Evolutionary conservation across 176 grass and related monocot genomes (phyloP), one percentile per base, ranked within the genome.

Genomic region (Phoenix dactylifera): DNA sequence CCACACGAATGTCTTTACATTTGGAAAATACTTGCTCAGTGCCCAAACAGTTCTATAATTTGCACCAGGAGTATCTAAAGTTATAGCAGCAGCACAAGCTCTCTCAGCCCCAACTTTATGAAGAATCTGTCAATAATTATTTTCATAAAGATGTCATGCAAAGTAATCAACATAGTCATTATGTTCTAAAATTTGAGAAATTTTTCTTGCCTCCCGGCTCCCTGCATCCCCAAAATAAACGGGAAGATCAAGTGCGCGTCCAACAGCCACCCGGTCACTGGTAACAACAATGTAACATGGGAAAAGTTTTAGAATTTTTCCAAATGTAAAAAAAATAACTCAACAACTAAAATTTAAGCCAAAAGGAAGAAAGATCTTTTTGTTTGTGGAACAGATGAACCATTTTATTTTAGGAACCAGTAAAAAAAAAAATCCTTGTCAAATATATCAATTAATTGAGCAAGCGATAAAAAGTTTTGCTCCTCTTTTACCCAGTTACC

Each of bases 31-130:
- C 86, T 98, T 98, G 71, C 55, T 98, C 67, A 93, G 75, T 67
- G 94, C 88, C 94, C 94, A 98, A 64, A 98, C 85, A 71, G 94
- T 78, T 86, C 94, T 84, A 72, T 98, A 98, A 64, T 98, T 98
- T 32, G 94, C 94, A 76, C 88, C 94, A 39, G 88, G 94, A 60
- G 94, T 98, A 83, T 97, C 93, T 77, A 97, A 78, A 80, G 93
- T 87, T 66, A 98, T 98, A 20, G 93, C 93, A 71, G 84, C 87
- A 80, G 93, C 93, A 39, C 87, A 98, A 64, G 93, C 93, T 72
- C 93, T 82, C 64, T 98, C 93, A 70, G 88, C 93, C 35, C 93
- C 93, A 79, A 98, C 84, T 92, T 98, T 92, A 74, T 98, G 93
- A 58, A 98, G 79, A 80, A 98, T 84, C 93, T 98, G 65, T 28